Evolutionary conservation across 2,329 filamentous ascomycete species (phyloP), one percentile per base, ranked within the genome.

Genomic region (Diaporthe humulicola): DNA sequence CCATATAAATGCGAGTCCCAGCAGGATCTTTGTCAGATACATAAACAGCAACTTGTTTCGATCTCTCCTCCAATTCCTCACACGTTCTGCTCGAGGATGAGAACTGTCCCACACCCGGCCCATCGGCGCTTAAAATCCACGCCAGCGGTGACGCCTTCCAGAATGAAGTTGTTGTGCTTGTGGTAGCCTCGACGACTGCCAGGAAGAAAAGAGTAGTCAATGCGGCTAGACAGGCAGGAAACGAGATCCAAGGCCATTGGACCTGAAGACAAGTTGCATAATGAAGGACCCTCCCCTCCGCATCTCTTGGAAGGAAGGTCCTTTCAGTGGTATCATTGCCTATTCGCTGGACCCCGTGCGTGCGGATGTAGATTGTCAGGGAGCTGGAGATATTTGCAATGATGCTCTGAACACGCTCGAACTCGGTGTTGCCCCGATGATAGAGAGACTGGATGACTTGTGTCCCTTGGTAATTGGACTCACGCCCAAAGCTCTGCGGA

Each of bases 61-160:
- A 66, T 48, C 12, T 50, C 6, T 66, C 19, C 3, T 36, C 17
- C 42, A 66, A n/a, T 5, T 0, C 40, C n/a, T 66, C 28, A 0
- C 60, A 19, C 4, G 5, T 3, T 22, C 17, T 22, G 15, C 1
- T 12, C 1, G 17, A n/a, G 33, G 40, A 45, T 7, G 58, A 33
- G 2, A 15, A 4, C 3, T 19, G 15, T 12, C n/a, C 30, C 7
- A 22, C 6, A 1, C 9, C 17, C 9, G 33, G 17, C 10, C 58
- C 25, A 12, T 48, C 40, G 17, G 17, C 38, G 4, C 60, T 64
- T 15, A 64, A 4, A 15, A 48, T 2, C 60, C 40, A 64, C 3
- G 28, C 60, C 60, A 64, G n/a, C 2, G 40, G 60, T 8, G 60
- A 64, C 17, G 9, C 40, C 25, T 64, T 64, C 60, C 60, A 64